These are phyloP conservation scores for Rhododendron simsii DNA, from an alignment of 148 eudicot species.

Conservation along the genomic window DNA sequence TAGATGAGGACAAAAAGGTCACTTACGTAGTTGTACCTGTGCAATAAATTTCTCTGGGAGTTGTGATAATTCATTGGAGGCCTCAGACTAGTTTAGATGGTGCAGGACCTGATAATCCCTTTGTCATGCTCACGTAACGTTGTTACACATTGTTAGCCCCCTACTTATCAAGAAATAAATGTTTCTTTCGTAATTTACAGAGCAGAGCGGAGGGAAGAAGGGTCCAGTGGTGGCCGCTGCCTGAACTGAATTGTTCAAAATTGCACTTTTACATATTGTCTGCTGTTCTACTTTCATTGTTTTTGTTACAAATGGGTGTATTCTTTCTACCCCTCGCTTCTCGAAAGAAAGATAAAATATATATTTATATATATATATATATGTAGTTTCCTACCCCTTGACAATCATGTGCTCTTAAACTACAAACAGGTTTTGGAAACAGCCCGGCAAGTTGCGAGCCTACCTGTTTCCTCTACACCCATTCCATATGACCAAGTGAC, in stretches of 20 bases:
- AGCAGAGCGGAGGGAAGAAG: background rate
- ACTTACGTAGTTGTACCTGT: background rate
- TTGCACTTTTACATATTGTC: background rate
- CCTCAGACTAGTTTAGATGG: background rate
- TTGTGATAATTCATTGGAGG: background rate
- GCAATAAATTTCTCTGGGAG: background rate
- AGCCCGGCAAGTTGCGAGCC: slow-evolving; percentile 76
- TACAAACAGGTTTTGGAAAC: slow-evolving; percentile 66
- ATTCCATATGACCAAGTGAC: slow-evolving; percentile 79
- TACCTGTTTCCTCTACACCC: slow-evolving; percentile 46
- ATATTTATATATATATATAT: too few relatives aligned
- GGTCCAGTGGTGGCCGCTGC: background rate
- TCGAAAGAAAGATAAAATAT: background rate
- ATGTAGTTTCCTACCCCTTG: background rate
- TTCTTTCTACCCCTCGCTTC: background rate
- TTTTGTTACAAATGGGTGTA: background rate
- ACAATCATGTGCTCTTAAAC: slow-evolving; percentile 5
- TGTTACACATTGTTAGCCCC: background rate
- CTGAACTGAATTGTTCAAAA: background rate
- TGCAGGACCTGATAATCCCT: background rate
- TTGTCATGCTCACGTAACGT: background rate
- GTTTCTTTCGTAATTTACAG: background rate
- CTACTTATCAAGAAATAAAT: background rate
- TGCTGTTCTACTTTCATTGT: background rate
- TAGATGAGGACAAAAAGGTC: background rate